Base-by-base conservation (phyloP, 768 basidiomycete species). In the Infundibulicybe gibba region DNA sequence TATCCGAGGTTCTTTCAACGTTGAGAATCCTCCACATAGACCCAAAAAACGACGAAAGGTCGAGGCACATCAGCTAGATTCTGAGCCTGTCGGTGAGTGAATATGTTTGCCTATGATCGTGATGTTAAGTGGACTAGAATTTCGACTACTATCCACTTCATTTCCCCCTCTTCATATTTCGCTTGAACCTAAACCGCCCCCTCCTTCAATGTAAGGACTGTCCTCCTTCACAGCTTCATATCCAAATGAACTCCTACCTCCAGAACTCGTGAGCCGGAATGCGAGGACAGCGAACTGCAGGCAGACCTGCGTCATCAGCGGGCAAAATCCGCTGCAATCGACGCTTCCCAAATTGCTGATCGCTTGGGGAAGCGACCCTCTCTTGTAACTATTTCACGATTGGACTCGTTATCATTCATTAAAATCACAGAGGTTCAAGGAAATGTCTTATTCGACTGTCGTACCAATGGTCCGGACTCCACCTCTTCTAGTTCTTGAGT, bases 231-330 rank as follows among this genome's bases (percentile, higher is more conserved):
- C 17, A 5, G 11, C 12, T 17, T 13, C 17, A n/a, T 6, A 12
- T n/a, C 14, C 3, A 16, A 11, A 16, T 40, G 21, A 12, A 46
- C 48, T 33, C 48, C 45, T 10, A 5, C 44, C 30, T 10, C n/a
- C 44, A 80, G 78, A 52, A 70, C 68, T 17, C 68, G 64, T 35
- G 75, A 70, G 45, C 80, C 79, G 1, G 74, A 74, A 25, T 65
- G 54, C 4, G 81, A 82, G 54, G 81, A 83, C 51, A 67, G 57
- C 41, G 59, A 65, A 41, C 52, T 32, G 12, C 65, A 71, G 52
- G 79, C 79, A n/a, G 51, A 64, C 38, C 55, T 66, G 43, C 74
- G 81, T 41, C 59, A 56, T 50, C 55, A 56, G 44, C 69, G 60
- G 16, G 70, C 80, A 1, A 40, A 63, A 46, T 62, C 63, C 4